phyloP scores from a whole-genome alignment of 768 basidiomycete genomes.

The Naganishia friedmannii region DNA sequence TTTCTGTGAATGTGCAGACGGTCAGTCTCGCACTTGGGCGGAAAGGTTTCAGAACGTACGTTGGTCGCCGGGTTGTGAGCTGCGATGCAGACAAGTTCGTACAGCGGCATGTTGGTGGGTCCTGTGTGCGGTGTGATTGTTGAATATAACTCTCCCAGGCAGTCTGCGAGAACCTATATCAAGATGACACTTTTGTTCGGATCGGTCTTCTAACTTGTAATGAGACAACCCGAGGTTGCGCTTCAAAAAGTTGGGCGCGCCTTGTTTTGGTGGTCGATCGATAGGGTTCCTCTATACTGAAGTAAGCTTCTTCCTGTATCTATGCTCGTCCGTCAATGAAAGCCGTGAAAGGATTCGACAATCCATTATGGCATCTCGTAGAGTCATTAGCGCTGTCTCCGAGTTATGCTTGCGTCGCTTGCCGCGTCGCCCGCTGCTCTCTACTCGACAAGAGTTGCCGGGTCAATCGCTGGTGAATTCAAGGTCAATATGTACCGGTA shows the following conservation, averaged over 20 bases:
- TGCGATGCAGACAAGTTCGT: conserved; percentile 51
- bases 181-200: background rate
- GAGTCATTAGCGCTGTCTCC: background rate
- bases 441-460: background rate
- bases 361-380: background rate
- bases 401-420: background rate
- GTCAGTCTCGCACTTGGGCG: background rate
- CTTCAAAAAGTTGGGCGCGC: conserved; percentile 24
- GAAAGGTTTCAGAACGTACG: conserved; percentile 35
- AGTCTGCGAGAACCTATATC: background rate
- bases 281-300: background rate
- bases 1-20: conserved; percentile 30
- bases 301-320: too few relatives aligned
- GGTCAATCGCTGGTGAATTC: background rate
- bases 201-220: background rate
- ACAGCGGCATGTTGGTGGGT: conserved; percentile 43
- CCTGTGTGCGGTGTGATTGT: background rate
- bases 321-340: too few relatives aligned
- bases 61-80: conserved; percentile 45
- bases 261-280: conserved; percentile 2
- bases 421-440: background rate
- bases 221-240: conserved; percentile 3
- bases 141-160: too few relatives aligned
- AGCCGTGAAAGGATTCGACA: background rate
- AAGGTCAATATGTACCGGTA: background rate